Evolutionary conservation across 139 green algal genomes (phyloP).

Genomic region (Tetradesmus obliquus): DNA sequence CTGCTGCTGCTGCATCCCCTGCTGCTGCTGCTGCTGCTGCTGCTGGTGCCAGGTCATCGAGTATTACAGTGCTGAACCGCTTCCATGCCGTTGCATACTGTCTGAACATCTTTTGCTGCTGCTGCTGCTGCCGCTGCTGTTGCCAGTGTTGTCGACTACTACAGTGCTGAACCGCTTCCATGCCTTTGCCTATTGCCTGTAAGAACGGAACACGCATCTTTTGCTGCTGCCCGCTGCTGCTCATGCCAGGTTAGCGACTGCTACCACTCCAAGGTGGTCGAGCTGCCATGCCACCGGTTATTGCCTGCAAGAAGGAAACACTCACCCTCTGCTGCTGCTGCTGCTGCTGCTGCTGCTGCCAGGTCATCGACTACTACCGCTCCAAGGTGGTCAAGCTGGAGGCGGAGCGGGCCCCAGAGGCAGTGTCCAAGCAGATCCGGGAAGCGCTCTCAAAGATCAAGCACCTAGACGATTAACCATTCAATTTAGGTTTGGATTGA

Average conservation of each 20-base stretch:
- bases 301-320: neutral
- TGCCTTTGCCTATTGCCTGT: no score
- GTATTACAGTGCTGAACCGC: neutral
- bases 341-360: slow-evolving; percentile 21
- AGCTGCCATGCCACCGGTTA: neutral
- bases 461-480: slow-evolving; percentile 1
- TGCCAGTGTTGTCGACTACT: no score
- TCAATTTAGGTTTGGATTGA: neutral
- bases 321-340: neutral
- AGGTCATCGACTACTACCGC: slow-evolving; percentile 81
- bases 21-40: neutral
- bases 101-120: neutral
- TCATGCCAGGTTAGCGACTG: slow-evolving; percentile 70
- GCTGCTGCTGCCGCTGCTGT: neutral
- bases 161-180: no score
- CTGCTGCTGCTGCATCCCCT: neutral
- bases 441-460: slow-evolving; percentile 56
- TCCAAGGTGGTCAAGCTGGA: slow-evolving; percentile 70
- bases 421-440: slow-evolving; percentile 74
- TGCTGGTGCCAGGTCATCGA: slow-evolving; percentile 66
- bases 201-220: neutral
- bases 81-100: neutral
- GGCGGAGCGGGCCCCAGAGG: slow-evolving; percentile 66
- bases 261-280: slow-evolving; percentile 35
- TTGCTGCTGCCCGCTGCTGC: slow-evolving; percentile 2